These are phyloP conservation scores for Exsudoporus floridanus DNA, from an alignment of 1,284 basidiomycete genomes.

Conservation along the genomic window DNA sequence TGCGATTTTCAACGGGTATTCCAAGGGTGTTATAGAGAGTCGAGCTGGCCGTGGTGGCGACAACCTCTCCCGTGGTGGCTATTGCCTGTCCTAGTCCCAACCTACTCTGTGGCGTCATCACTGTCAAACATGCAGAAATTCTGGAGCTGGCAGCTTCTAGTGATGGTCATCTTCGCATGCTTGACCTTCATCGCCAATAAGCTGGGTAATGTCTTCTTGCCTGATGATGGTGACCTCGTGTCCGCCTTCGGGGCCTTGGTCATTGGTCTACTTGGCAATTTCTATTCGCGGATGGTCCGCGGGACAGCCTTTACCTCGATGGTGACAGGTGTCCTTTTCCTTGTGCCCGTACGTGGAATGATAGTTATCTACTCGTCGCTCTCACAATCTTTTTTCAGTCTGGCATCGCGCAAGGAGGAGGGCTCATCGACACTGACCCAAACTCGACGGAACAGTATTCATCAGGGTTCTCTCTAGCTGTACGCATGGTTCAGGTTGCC, in stretches of 20 bases:
- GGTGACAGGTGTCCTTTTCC: slow-evolving; percentile 84
- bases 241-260: slow-evolving; percentile 79
- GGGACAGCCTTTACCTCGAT: slow-evolving; percentile 86
- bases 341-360: slow-evolving; percentile 66
- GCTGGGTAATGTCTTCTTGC: slow-evolving; percentile 48
- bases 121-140: slow-evolving; percentile 75
- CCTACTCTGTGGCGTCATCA: slow-evolving; percentile 78
- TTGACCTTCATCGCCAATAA: slow-evolving; percentile 72
- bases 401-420: slow-evolving; percentile 83
- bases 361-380: background rate
- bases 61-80: slow-evolving; percentile 78
- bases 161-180: slow-evolving; percentile 81
- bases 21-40: slow-evolving; percentile 70
- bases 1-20: background rate
- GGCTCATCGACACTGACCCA: slow-evolving; percentile 68
- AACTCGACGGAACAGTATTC: slow-evolving; percentile 64
- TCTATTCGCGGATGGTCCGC: slow-evolving; percentile 74
- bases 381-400: slow-evolving; percentile 46
- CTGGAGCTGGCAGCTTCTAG: slow-evolving; percentile 64
- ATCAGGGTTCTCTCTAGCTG: slow-evolving; percentile 63
- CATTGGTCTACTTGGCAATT: slow-evolving; percentile 78
- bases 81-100: slow-evolving; percentile 73
- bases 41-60: slow-evolving; percentile 73
- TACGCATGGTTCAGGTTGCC: slow-evolving; percentile 84
- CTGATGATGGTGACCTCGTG: slow-evolving; percentile 57